Conservation (phyloP, 192 early-diverging fungal genomes). For the Rhizoclosmatium globosum region DNA sequence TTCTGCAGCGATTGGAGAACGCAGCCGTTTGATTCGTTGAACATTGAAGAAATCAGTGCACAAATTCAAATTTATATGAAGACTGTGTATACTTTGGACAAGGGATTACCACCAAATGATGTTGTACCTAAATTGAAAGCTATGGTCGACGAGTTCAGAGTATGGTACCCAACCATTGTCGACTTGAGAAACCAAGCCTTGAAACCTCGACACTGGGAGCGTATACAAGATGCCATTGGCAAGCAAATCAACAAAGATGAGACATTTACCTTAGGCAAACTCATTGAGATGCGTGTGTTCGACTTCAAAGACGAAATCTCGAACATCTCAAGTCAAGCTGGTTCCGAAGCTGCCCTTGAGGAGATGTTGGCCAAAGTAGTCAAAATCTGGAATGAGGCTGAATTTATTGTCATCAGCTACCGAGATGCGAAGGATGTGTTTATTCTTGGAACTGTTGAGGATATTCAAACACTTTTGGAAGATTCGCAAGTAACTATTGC, state of each 20-base stretch:
- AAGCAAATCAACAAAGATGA: conserved; percentile 61
- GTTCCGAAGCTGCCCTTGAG: conserved; percentile 66
- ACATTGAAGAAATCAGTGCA: conserved; percentile 66
- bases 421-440: conserved; percentile 70
- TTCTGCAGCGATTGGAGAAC: conserved; percentile 54
- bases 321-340: conserved; percentile 62
- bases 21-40: conserved; percentile 58
- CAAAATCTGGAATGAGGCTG: conserved; percentile 64
- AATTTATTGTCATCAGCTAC: conserved; percentile 62
- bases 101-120: conserved; percentile 72
- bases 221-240: conserved; percentile 66
- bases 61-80: conserved; percentile 62
- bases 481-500: conserved; percentile 69
- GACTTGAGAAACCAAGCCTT: conserved; percentile 71
- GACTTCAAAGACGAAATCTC: conserved; percentile 70
- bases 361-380: conserved; percentile 68
- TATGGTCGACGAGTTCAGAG: conserved; percentile 63
- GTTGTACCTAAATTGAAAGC: conserved; percentile 67
- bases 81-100: conserved; percentile 66
- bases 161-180: conserved; percentile 65
- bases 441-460: conserved; percentile 66
- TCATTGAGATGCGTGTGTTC: conserved; percentile 62
- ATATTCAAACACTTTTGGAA: conserved; percentile 67
- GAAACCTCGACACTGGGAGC: conserved; percentile 68
- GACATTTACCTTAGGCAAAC: conserved; percentile 58